phyloP scores from a whole-genome alignment of 2,329 filamentous ascomycete genomes.

The Penicillium italicum region DNA sequence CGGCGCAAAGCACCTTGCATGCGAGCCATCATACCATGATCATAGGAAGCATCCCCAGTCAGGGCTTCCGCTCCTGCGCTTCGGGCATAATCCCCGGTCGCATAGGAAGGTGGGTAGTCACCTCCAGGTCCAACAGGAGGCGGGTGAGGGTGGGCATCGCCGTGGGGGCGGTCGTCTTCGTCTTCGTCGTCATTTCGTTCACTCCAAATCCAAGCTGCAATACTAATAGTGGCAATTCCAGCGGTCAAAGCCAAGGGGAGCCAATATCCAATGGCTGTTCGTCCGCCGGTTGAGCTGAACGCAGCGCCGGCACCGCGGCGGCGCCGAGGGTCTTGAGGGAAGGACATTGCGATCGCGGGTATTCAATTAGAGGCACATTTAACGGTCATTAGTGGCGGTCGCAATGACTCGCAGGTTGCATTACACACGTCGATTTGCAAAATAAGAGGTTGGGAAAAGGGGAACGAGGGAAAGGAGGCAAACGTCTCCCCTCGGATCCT shows the following conservation, averaged over 20 bases:
- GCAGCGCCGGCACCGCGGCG: conserved; percentile 38
- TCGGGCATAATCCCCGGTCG: conserved; percentile 31
- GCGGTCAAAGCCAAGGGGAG: conserved; percentile 82
- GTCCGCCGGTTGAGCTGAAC: conserved; percentile 42
- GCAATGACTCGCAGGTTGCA: conserved; percentile 30
- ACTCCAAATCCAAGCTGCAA: conserved; percentile 92
- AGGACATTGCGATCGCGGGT: conserved; percentile 38
- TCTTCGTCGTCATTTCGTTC: conserved; percentile 75
- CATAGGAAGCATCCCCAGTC: conserved; percentile 40
- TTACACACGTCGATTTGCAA: conserved; percentile 25
- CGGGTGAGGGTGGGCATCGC: conserved; percentile 23
- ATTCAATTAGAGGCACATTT: conserved; percentile 28
- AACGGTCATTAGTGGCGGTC: conserved; percentile 21
- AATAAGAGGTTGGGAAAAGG: conserved; percentile 20
- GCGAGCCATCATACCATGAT: conserved; percentile 65
- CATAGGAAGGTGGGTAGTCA: conserved; percentile 28
- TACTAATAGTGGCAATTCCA: conserved; percentile 77
- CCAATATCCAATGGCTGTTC: conserved; percentile 65
- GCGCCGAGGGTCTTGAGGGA: conserved; percentile 38
- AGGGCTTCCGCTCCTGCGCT: conserved; percentile 33
- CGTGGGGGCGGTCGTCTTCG: conserved; percentile 53
- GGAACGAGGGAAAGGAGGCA: conserved; percentile 15
- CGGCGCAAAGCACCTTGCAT: conserved; percentile 77
- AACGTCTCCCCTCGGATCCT: conserved; percentile 31
- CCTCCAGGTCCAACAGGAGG: conserved; percentile 25